Conservation (phyloP, 805 yeast species). For the Cephaloascus albidus region DNA sequence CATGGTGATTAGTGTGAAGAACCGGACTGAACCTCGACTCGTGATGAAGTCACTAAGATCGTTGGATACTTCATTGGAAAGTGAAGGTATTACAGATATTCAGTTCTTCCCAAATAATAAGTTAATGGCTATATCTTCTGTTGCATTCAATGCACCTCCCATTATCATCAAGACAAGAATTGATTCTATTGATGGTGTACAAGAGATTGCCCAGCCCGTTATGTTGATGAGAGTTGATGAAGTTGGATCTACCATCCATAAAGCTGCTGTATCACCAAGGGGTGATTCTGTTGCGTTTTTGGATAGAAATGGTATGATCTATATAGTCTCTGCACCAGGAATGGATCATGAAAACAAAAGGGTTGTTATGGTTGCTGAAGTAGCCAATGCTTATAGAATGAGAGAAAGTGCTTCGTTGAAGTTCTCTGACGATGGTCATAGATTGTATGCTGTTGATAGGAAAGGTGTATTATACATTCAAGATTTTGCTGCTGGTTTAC, state of each 20-base stretch:
- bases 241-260: slow-evolving; percentile 72
- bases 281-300: slow-evolving; percentile 80
- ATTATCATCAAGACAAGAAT: slow-evolving; percentile 59
- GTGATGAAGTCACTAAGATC: slow-evolving; percentile 61
- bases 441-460: slow-evolving; percentile 66
- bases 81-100: slow-evolving; percentile 84
- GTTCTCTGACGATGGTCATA: slow-evolving; percentile 78
- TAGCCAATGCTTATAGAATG: slow-evolving; percentile 61
- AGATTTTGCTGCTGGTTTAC: slow-evolving; percentile 83
- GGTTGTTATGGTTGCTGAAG: slow-evolving; percentile 66
- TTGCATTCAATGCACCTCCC: slow-evolving; percentile 58
- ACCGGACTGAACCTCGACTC: slow-evolving; percentile 54
- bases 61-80: slow-evolving; percentile 57
- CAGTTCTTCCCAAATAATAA: slow-evolving; percentile 61
- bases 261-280: slow-evolving; percentile 68
- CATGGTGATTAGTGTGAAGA: slow-evolving; percentile 59
- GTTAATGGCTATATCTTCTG: slow-evolving; percentile 43
- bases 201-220: slow-evolving; percentile 47
- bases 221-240: slow-evolving; percentile 61
- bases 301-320: slow-evolving; percentile 71
- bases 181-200: slow-evolving; percentile 26
- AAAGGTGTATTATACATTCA: slow-evolving; percentile 72
- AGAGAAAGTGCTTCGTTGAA: slow-evolving; percentile 71
- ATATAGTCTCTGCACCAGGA: slow-evolving; percentile 54
- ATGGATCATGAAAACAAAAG: slow-evolving; percentile 48